These are phyloP conservation scores for Colletotrichum tanaceti DNA, from an alignment of 2,329 filamentous ascomycete genomes.

Conservation along the genomic window DNA sequence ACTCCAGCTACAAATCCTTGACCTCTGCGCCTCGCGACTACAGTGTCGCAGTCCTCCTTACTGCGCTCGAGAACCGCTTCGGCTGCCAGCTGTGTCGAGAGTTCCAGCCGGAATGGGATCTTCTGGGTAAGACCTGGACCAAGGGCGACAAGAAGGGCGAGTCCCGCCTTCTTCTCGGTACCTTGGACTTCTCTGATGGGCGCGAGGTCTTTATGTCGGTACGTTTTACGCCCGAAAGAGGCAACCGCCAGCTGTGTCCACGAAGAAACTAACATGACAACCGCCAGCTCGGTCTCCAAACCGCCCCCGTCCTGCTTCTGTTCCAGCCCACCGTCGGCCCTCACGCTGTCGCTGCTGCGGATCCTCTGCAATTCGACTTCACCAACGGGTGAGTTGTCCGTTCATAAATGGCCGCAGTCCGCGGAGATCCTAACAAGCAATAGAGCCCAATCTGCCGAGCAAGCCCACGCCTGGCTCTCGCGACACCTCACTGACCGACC, in stretches of 20 bases:
- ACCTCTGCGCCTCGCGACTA: slow-evolving; percentile 86
- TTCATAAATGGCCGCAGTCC: slow-evolving; percentile 3
- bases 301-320: slow-evolving; percentile 87
- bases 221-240: slow-evolving; percentile 47
- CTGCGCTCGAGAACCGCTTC: slow-evolving; percentile 84
- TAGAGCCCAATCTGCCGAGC: slow-evolving; percentile 80
- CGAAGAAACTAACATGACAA: slow-evolving; percentile 24
- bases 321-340: slow-evolving; percentile 88
- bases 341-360: slow-evolving; percentile 75
- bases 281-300: slow-evolving; percentile 86
- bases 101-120: slow-evolving; percentile 94
- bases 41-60: slow-evolving; percentile 83
- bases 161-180: slow-evolving; percentile 81
- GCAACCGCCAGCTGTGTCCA: neutral
- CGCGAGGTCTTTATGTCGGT: slow-evolving; percentile 89
- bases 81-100: slow-evolving; percentile 88
- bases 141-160: slow-evolving; percentile 83
- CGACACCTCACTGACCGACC: slow-evolving; percentile 82
- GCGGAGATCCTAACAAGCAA: slow-evolving; percentile 25
- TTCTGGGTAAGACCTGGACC: slow-evolving; percentile 86
- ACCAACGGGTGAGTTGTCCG: slow-evolving; percentile 71
- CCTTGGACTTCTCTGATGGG: slow-evolving; percentile 88
- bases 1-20: slow-evolving; percentile 79
- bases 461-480: slow-evolving; percentile 81
- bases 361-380: slow-evolving; percentile 88